phyloP scores from a whole-genome alignment of 2,329 filamentous ascomycete genomes.

The Diaporthe amygdali region DNA sequence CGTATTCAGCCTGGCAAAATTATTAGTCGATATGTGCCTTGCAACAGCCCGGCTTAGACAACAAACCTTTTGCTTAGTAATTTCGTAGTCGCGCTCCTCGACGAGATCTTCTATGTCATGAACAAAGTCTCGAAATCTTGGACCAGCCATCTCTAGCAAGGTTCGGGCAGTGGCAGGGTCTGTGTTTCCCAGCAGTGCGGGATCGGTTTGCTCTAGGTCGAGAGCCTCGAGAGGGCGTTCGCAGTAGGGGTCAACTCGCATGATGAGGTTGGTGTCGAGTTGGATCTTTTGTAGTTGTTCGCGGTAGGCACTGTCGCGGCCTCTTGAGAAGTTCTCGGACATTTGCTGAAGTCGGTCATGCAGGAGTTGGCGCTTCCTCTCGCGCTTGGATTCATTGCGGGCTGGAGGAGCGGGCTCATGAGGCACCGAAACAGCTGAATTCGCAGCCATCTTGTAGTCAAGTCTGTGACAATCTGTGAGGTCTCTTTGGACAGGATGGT shows the following conservation, averaged over 20 bases:
- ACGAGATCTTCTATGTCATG: constrained; percentile 86
- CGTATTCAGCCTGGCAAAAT: constrained; percentile 61
- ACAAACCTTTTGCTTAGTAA: constrained; percentile 81
- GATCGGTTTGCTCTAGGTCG: constrained; percentile 30
- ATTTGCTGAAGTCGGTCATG: constrained; percentile 79
- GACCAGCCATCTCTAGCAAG: constrained; percentile 77
- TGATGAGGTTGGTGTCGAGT: constrained; percentile 84
- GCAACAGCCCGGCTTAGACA: neutral
- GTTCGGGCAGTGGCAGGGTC: constrained; percentile 50
- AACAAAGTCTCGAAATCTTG: constrained; percentile 84
- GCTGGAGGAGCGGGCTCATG: constrained; percentile 18
- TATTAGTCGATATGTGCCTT: neutral
- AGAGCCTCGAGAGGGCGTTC: constrained; percentile 50
- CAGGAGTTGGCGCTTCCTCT: constrained; percentile 85
- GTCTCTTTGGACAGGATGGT: neutral
- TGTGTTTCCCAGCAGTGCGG: constrained; percentile 37
- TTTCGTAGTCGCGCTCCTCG: constrained; percentile 83
- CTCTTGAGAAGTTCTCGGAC: constrained; percentile 77
- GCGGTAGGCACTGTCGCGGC: constrained; percentile 83
- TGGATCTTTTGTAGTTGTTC: constrained; percentile 92
- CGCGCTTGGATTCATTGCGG: constrained; percentile 72
- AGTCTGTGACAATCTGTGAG: no score
- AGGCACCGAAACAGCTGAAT: constrained; percentile 11
- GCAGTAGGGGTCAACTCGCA: constrained; percentile 82
- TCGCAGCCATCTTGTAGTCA: constrained; percentile 24